These are phyloP conservation scores for Mimosa bimucronata DNA, from an alignment of 306 rosid species.

Conservation along the genomic window DNA sequence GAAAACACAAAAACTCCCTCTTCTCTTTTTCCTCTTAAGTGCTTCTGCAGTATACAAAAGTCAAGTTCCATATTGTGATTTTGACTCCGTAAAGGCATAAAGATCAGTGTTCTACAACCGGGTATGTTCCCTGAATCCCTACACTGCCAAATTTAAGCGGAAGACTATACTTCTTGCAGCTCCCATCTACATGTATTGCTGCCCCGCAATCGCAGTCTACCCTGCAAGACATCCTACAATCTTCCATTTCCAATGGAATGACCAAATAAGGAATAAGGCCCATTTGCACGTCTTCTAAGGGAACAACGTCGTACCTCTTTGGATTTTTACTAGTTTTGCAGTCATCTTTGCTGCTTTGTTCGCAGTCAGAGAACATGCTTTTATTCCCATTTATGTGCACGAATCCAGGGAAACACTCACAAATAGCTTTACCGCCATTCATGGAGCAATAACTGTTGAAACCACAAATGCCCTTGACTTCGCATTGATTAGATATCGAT, in stretches of 20 bases:
- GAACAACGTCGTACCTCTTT: no score
- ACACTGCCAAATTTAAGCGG: not conserved
- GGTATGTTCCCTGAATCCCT: no score
- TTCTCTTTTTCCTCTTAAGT: no score
- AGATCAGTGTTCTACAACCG: no score
- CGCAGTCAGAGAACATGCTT: slow-evolving; percentile 23
- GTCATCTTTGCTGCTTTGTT: not conserved
- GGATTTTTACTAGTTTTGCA: no score
- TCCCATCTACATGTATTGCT: not conserved
- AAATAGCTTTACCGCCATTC: not conserved
- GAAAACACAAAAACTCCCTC: no score
- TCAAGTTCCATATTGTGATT: no score
- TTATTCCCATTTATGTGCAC: not conserved
- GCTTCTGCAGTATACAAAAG: no score
- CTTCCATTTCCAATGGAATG: not conserved
- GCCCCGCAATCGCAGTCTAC: slow-evolving; percentile 45
- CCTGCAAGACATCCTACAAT: slow-evolving; percentile 32
- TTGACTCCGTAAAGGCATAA: no score
- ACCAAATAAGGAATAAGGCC: slow-evolving; percentile 10
- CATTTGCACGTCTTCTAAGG: not conserved
- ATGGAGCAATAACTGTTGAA: slow-evolving; percentile 44
- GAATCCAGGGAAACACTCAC: slow-evolving; percentile 45
- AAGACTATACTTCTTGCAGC: not conserved
- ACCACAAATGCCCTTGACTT: slow-evolving; percentile 41
- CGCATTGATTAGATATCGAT: slow-evolving; percentile 16